Conservation (phyloP, 225 moss, liverwort and hornwort species). For the Physcomitrium patens region DNA sequence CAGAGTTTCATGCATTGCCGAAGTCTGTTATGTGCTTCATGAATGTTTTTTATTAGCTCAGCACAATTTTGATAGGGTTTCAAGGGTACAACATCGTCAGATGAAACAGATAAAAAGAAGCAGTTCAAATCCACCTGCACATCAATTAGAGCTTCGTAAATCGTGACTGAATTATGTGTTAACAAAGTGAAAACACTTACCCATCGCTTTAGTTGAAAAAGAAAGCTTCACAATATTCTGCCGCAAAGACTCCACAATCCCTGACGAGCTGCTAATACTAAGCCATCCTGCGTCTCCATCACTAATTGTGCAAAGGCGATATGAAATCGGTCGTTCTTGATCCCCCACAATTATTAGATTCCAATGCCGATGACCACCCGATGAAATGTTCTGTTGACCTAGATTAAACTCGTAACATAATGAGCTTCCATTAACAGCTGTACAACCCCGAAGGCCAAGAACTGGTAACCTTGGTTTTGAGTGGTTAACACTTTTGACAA, state of each 20-base stretch:
- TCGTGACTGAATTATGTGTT: not conserved
- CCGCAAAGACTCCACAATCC: conserved; percentile 68
- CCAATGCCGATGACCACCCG: conserved; percentile 88
- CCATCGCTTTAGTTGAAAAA: conserved; percentile 95
- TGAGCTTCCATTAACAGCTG: conserved; percentile 75
- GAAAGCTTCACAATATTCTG: conserved; percentile 81
- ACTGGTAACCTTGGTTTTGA: conserved; percentile 62
- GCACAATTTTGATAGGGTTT: not conserved
- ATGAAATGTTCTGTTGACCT: conserved; percentile 92
- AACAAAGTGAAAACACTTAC: conserved; percentile 44
- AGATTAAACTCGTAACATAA: conserved; percentile 84
- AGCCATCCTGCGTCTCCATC: conserved; percentile 83
- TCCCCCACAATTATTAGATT: conserved; percentile 85
- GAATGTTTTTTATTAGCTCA: not conserved
- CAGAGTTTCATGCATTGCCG: conserved; percentile 11
- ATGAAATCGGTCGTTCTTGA: conserved; percentile 67
- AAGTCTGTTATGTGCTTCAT: not conserved
- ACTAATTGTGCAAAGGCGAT: conserved; percentile 76
- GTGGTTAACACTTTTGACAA: conserved; percentile 40
- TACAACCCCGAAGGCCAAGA: conserved; percentile 88
- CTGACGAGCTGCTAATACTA: conserved; percentile 71
- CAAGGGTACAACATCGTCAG: conserved; percentile 4
- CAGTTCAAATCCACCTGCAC: conserved; percentile 15
- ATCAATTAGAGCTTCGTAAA: conserved; percentile 16
- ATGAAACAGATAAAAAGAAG: conserved; percentile 3